Evolutionary conservation across 345 rosid species (phyloP).

Genomic region (Diplotaxis tenuifolia): DNA sequence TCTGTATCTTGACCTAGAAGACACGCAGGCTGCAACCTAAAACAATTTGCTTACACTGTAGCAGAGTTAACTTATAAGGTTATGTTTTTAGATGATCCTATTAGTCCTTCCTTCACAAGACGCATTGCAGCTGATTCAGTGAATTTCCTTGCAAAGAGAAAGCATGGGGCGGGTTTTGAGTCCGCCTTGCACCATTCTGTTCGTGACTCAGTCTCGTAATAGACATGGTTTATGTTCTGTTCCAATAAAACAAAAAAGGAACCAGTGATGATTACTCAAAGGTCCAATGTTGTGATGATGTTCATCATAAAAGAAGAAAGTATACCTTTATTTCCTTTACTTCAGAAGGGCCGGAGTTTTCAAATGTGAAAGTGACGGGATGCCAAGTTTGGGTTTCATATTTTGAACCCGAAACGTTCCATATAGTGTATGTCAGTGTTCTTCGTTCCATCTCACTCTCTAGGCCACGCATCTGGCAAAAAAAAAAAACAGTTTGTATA

Average conservation of each 20-base stretch:
- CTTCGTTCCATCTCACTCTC: conserved; percentile 80
- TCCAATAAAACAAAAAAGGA: not conserved
- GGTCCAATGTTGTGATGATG: not conserved
- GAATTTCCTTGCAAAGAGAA: conserved; percentile 86
- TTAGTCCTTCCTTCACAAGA: conserved; percentile 61
- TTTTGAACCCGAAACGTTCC: conserved; percentile 66
- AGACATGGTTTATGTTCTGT: conserved; percentile 59
- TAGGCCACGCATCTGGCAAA: conserved; percentile 74
- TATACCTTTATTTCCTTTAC: conserved; percentile 73
- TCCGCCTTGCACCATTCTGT: conserved; percentile 78
- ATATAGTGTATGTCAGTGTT: conserved; percentile 78
- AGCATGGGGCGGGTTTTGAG: conserved; percentile 59
- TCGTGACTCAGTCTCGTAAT: conserved; percentile 73
- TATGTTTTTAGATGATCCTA: conserved; percentile 41
- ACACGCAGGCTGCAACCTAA: not conserved
- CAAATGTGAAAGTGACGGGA: conserved; percentile 69
- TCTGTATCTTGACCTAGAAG: conserved; percentile 10
- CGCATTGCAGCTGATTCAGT: conserved; percentile 87
- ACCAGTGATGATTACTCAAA: not conserved
- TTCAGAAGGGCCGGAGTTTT: conserved; percentile 50
- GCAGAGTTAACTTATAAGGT: conserved; percentile 23
- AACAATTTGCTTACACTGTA: conserved; percentile 4
- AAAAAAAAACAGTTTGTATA: not conserved
- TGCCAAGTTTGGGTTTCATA: conserved; percentile 80
- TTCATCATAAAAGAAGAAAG: not conserved